Evolutionary conservation across 2,329 filamentous ascomycete species (phyloP), one percentile per base, ranked within the genome.

Genomic region (Cordyceps militaris): DNA sequence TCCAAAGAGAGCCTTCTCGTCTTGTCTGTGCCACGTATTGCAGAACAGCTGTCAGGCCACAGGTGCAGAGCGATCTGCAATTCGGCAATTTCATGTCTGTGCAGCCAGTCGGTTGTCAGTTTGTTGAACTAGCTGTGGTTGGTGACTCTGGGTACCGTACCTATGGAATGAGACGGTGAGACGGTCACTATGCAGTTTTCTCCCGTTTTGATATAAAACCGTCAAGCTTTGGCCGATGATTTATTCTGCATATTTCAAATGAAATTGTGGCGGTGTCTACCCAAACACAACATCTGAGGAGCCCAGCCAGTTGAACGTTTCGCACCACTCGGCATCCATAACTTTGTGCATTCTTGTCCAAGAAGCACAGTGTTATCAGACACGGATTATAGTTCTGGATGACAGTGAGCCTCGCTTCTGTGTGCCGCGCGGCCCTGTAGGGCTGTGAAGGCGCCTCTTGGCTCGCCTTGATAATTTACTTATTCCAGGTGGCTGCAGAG

Each of bases 21-120:
- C 42, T 34, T 28, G 52, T 28, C 43, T 28, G 52, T 55, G 42
- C 43, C 43, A 55, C 52, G 42, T 55, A 46, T 21, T 16, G 24
- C 52, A 55, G 32, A 55, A 38, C 52, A 47, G 14, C 42, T 55
- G 52, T 55, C 52, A 55, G 23, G 10, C 52, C 43, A 47, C 52
- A 36, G 24, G 6, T 19, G 7, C 51, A 44, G n/a, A 23, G 16
- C 9, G 30, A 55, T 55, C 32, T 26, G 40, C 30, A 28, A 16
- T 36, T 47, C 52, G 42, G 26, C 23, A 55, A 47, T 28, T 47
- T n/a, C 21, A 23, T 54, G 51, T 36, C 21, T 54, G 40, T 55
- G 42, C 8, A 47, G 30, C 32, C 10, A 28, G 38, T 47, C 52
- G 50, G 52, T 28, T 55, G 42, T 21, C 42, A 28, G 42, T 47